Conservation (phyloP, 2,329 filamentous ascomycete genomes). For the Cercospora janseana region DNA sequence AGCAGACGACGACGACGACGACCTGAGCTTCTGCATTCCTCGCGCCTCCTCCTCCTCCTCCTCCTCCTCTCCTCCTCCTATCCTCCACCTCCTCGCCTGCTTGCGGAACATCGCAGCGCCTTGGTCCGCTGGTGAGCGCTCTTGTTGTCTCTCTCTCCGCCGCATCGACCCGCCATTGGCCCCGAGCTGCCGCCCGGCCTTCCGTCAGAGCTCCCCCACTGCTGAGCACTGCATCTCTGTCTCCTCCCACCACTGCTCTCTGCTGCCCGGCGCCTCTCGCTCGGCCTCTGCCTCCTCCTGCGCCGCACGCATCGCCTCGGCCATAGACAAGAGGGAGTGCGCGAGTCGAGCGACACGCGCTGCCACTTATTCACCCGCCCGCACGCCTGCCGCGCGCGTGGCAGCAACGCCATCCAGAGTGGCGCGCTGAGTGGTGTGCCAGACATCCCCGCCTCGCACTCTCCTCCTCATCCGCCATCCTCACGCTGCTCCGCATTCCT, state of each 20-base stretch:
- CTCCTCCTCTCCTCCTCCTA: not conserved
- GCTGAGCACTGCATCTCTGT: constrained; percentile 4
- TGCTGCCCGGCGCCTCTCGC: not conserved
- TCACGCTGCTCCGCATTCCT: no score
- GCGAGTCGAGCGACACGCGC: no score
- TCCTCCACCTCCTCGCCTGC: not conserved
- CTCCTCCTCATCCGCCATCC: no score
- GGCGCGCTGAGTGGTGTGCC: no score
- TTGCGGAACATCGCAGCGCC: no score
- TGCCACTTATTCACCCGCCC: no score
- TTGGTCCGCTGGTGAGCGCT: constrained; percentile 3
- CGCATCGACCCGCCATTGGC: constrained; percentile 12
- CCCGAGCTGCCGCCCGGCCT: constrained; percentile 6
- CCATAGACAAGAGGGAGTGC: not conserved
- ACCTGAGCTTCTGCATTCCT: constrained; percentile 2
- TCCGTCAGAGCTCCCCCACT: constrained; percentile 7
- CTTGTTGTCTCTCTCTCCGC: constrained; percentile 1
- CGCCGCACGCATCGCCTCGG: not conserved
- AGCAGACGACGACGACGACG: no score
- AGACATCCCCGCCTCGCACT: no score
- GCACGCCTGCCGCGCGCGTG: no score
- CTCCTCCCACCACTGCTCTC: not conserved
- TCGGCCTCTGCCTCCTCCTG: no score
- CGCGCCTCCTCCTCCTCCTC: not conserved
- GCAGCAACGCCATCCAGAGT: not conserved